Evolutionary conservation across 176 grass and related monocot genomes (phyloP).

Genomic region (Eragrostis curvula): DNA sequence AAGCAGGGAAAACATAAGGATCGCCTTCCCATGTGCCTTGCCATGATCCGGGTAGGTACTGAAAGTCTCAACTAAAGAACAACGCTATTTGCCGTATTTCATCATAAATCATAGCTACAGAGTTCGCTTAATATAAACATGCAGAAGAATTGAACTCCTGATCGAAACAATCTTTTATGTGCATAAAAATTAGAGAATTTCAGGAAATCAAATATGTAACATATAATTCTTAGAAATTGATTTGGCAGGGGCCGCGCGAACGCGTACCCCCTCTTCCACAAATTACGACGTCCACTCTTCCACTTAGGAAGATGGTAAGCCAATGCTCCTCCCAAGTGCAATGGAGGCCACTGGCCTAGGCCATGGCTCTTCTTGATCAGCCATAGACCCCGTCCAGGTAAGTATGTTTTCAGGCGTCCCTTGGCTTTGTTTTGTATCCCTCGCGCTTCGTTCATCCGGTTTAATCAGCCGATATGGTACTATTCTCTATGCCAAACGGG

Average conservation of each 20-base stretch:
- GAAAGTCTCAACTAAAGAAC: no score
- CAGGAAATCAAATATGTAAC: no score
- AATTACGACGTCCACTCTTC: slow-evolving; percentile 64
- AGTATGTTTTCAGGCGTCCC: not conserved
- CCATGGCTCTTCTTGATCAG: slow-evolving; percentile 2
- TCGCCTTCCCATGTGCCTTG: no score
- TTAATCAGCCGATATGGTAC: not conserved
- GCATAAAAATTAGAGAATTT: no score
- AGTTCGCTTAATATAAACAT: no score
- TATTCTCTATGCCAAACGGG: not conserved
- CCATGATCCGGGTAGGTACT: no score
- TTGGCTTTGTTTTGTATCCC: not conserved
- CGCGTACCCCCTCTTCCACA: slow-evolving; percentile 63
- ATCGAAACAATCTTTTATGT: no score
- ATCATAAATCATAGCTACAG: no score
- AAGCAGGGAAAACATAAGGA: no score
- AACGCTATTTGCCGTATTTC: no score
- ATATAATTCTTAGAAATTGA: no score
- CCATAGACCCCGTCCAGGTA: slow-evolving; percentile 11
- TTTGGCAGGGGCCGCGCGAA: slow-evolving; percentile 3
- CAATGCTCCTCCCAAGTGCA: not conserved
- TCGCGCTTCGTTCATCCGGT: not conserved
- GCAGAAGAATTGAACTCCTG: no score
- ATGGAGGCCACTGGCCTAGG: not conserved
- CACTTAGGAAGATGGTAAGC: slow-evolving; percentile 1